Evolutionary conservation across 2,329 filamentous ascomycete species (phyloP).

Genomic region (Fusarium austroafricanum): DNA sequence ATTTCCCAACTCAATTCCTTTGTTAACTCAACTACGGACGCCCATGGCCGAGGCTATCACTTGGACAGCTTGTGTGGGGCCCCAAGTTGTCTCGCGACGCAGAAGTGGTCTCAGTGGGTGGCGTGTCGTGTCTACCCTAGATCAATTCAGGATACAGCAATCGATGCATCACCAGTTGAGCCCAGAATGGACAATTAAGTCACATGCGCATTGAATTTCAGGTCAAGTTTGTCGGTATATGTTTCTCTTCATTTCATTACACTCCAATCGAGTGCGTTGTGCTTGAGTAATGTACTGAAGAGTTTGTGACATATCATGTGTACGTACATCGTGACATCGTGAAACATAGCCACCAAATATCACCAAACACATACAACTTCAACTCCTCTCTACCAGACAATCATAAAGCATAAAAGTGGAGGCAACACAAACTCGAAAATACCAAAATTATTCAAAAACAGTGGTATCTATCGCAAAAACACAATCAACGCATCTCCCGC

Average conservation of each 20-base stretch:
- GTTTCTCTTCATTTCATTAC: too few relatives aligned
- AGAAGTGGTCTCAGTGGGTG: conserved; percentile 37
- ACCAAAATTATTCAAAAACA: conserved; percentile 29
- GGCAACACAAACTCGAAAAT: conserved; percentile 14
- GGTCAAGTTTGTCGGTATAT: not conserved
- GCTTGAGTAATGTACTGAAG: not conserved
- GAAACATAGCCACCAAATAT: not conserved
- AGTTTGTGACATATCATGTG: not conserved
- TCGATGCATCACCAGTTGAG: conserved; percentile 12
- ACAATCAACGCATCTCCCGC: conserved; percentile 9
- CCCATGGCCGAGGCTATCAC: conserved; percentile 33
- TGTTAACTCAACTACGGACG: conserved; percentile 3
- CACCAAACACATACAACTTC: accelerated
- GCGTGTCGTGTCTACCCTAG: conserved; percentile 38
- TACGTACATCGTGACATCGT: not conserved
- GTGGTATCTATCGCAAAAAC: conserved; percentile 37
- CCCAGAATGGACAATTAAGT: not conserved
- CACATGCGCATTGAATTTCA: not conserved
- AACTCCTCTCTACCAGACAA: not conserved
- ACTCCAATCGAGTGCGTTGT: too few relatives aligned
- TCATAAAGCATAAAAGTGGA: conserved; percentile 18
- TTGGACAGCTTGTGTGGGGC: conserved; percentile 36
- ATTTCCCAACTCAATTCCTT: not conserved
- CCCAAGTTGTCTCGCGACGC: conserved; percentile 14
- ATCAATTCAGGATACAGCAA: conserved; percentile 4